Conservation (phyloP, 2,329 filamentous ascomycete species). For the Arthrobotrys pseudoclavata region DNA sequence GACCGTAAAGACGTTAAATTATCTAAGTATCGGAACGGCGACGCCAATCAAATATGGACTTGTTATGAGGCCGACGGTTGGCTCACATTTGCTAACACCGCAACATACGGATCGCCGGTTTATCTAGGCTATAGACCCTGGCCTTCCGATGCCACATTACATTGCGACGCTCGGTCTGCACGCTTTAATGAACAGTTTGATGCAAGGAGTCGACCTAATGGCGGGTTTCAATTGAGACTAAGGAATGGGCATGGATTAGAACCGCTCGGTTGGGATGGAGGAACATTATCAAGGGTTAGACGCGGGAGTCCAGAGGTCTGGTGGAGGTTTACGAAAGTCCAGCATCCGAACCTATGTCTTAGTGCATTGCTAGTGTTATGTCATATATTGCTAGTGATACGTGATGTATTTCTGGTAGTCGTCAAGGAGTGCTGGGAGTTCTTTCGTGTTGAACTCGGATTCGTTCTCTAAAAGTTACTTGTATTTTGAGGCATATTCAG, state of each 20-base stretch:
- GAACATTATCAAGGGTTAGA: conserved; percentile 1
- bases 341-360: not conserved
- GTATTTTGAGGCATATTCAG: not conserved
- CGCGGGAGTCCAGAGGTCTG: conserved; percentile 11
- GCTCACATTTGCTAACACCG: not conserved
- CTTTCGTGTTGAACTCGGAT: not conserved
- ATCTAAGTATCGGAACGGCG: not conserved
- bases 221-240: conserved; percentile 7
- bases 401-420: not conserved
- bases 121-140: conserved; percentile 2
- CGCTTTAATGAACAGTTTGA: conserved; percentile 4
- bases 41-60: conserved; percentile 4
- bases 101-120: not conserved
- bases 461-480: not conserved
- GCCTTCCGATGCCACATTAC: not conserved
- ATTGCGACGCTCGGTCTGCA: not conserved
- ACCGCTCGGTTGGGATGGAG: not conserved
- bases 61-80: not conserved
- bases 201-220: not conserved
- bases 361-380: not conserved
- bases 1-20: not conserved
- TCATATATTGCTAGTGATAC: not conserved
- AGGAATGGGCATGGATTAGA: conserved; percentile 11
- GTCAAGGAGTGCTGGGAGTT: not conserved
- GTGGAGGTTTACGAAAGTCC: conserved; percentile 25